These are phyloP conservation scores for Massospora cicadina DNA, from an alignment of 371 early-diverging fungal genomes.

Conservation along the genomic window DNA sequence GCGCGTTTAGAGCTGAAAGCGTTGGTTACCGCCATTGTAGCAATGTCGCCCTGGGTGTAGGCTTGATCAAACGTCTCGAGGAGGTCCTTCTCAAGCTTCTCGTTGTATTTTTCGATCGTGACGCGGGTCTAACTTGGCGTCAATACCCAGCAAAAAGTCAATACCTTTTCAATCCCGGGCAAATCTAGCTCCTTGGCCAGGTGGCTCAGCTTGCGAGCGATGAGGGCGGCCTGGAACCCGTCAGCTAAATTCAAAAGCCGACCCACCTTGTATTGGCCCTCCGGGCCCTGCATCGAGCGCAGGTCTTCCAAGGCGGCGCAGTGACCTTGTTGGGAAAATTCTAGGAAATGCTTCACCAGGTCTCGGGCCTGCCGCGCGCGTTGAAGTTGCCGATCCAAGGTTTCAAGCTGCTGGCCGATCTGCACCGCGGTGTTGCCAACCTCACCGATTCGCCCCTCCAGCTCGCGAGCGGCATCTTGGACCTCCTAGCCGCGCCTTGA, in stretches of 20 bases:
- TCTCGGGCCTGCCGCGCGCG: conserved; percentile 76
- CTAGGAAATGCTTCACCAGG: conserved; percentile 75
- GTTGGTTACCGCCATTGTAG: conserved; percentile 37
- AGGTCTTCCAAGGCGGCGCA: conserved; percentile 55
- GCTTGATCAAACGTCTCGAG: conserved; percentile 74
- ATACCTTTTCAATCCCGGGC: conserved; percentile 50
- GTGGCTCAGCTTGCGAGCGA: conserved; percentile 62
- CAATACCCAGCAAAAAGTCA: background rate
- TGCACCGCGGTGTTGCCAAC: conserved; percentile 91
- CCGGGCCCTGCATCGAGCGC: conserved; percentile 43
- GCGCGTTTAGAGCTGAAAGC: conserved; percentile 8
- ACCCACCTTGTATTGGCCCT: conserved; percentile 65
- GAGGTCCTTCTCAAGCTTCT: conserved; percentile 75
- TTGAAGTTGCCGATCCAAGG: conserved; percentile 74
- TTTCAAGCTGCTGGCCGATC: conserved; percentile 92
- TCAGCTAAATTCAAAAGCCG: background rate
- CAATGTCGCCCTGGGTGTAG: conserved; percentile 43
- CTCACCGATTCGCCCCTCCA: conserved; percentile 74
- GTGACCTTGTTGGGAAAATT: conserved; percentile 59
- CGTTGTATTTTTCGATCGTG: conserved; percentile 81
- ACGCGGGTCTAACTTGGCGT: conserved; percentile 29
- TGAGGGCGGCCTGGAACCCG: conserved; percentile 49
- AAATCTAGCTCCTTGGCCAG: conserved; percentile 80
- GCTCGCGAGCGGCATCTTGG: conserved; percentile 54
- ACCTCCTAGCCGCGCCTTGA: conserved; percentile 37